A percentile compares a stretch with the other conserved stretches of the same genome.
These are phyloP conservation scores for Fonsecaea pedrosoi DNA, from an alignment of 2,329 filamentous ascomycete species.

Conservation along the genomic window DNA sequence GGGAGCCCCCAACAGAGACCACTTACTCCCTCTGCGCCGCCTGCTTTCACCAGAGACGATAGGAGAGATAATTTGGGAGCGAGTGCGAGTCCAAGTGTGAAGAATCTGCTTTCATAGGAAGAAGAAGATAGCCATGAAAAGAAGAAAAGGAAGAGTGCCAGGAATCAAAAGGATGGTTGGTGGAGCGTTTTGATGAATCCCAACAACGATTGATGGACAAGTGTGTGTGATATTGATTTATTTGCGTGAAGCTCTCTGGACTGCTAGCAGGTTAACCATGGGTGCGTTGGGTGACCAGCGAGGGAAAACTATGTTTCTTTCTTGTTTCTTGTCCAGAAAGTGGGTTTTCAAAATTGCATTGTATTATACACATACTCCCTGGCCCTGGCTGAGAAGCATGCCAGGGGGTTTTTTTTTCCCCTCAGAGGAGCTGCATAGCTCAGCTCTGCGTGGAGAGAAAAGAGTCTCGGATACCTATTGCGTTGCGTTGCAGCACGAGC, in stretches of 20 bases:
- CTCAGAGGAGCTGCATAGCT: neutral
- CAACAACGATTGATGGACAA: neutral
- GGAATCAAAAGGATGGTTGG: neutral
- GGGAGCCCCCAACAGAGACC: constrained; percentile 33
- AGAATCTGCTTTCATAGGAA: constrained; percentile 72
- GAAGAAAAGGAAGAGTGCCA: neutral
- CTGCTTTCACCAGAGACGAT: constrained; percentile 35
- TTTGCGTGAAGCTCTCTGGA: neutral
- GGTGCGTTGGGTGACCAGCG: neutral
- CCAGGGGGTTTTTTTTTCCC: too few species aligned
- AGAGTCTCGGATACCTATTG: neutral
- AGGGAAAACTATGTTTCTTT: neutral
- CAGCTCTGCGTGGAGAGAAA: neutral
- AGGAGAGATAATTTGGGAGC: constrained; percentile 61
- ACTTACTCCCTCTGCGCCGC: constrained; percentile 34
- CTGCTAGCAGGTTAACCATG: neutral
- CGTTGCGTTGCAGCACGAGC: neutral
- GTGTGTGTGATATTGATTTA: neutral
- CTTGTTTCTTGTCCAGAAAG: neutral
- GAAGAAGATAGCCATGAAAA: neutral
- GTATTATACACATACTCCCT: too few species aligned
- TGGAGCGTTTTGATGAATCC: neutral
- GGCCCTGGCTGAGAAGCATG: neutral
- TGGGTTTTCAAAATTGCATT: neutral
- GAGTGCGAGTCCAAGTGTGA: constrained; percentile 76